Evolutionary conservation across 345 rosid genomes (phyloP).

Genomic region (Acer saccharum): DNA sequence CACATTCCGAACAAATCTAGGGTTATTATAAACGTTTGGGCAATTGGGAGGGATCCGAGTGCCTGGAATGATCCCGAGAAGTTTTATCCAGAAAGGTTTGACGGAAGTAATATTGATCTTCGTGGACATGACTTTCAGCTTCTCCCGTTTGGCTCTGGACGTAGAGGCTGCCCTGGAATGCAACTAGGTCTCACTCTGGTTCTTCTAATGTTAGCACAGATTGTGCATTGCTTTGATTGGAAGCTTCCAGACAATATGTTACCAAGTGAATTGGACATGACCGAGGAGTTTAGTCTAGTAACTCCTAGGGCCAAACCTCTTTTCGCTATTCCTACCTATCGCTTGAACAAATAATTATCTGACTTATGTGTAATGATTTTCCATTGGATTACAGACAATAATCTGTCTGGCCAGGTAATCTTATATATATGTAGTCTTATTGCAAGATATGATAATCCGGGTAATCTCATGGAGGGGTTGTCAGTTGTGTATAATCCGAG

Average conservation of each 20-base stretch:
- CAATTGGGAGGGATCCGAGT: constrained; percentile 45
- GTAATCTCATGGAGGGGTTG: too few relatives aligned
- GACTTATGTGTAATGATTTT: neutral
- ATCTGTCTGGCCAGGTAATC: too few relatives aligned
- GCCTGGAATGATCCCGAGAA: constrained; percentile 40
- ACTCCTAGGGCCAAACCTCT: constrained; percentile 43
- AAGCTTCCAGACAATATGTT: constrained; percentile 34
- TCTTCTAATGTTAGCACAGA: constrained; percentile 37
- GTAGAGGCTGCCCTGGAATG: constrained; percentile 48
- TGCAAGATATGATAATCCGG: too few relatives aligned
- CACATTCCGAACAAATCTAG: constrained; percentile 37
- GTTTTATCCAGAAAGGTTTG: constrained; percentile 48
- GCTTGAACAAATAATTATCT: constrained; percentile 17
- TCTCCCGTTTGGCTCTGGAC: constrained; percentile 50
- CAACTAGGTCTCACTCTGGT: constrained; percentile 38
- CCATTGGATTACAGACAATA: too few relatives aligned
- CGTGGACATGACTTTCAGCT: constrained; percentile 45
- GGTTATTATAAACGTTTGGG: constrained; percentile 37
- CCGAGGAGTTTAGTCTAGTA: constrained; percentile 37
- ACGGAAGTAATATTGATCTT: constrained; percentile 29
- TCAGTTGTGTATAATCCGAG: too few relatives aligned
- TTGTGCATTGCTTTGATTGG: constrained; percentile 60
- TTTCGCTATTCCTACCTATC: constrained; percentile 32
- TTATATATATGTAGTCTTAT: too few relatives aligned
- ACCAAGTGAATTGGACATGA: constrained; percentile 41